Conservation (phyloP, 2,329 filamentous ascomycete species). For the Fusarium subtropicale region DNA sequence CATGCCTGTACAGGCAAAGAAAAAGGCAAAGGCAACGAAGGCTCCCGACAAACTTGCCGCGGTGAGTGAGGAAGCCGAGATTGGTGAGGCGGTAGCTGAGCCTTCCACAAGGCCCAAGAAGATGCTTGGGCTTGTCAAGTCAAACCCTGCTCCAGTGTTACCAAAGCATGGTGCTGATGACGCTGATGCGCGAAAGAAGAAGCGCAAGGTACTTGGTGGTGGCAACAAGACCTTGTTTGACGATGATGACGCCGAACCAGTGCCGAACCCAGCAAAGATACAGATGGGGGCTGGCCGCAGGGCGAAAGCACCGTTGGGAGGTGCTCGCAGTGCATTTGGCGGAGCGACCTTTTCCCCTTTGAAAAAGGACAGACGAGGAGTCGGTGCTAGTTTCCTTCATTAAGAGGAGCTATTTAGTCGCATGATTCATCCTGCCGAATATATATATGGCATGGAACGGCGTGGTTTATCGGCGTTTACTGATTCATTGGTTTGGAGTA, state of each 20-base stretch:
- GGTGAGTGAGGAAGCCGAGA: constrained; percentile 54
- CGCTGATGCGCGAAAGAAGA: constrained; percentile 70
- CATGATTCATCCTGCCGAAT: not conserved
- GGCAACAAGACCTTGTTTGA: constrained; percentile 76
- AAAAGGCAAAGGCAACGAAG: constrained; percentile 51
- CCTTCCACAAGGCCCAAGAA: constrained; percentile 23
- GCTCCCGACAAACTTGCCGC: constrained; percentile 51
- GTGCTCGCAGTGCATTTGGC: constrained; percentile 61
- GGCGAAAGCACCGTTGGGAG: constrained; percentile 54
- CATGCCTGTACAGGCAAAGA: constrained; percentile 50
- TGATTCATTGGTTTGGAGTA: not conserved
- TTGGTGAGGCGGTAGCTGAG: constrained; percentile 50
- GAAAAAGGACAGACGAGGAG: constrained; percentile 75
- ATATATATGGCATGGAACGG: constrained; percentile 31
- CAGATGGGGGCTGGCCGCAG: constrained; percentile 46
- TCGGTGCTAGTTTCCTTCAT: constrained; percentile 70
- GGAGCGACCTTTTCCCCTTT: constrained; percentile 74
- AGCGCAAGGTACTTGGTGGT: constrained; percentile 75
- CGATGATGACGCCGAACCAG: constrained; percentile 68
- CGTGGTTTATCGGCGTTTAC: constrained; percentile 22
- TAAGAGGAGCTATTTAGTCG: constrained; percentile 38
- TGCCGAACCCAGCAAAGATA: constrained; percentile 50
- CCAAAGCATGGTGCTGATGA: constrained; percentile 42
- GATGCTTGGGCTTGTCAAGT: constrained; percentile 23
- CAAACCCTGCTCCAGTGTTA: constrained; percentile 13